phyloP scores from a whole-genome alignment of 2,329 filamentous ascomycete species.

The Akanthomyces uredinophilus region DNA sequence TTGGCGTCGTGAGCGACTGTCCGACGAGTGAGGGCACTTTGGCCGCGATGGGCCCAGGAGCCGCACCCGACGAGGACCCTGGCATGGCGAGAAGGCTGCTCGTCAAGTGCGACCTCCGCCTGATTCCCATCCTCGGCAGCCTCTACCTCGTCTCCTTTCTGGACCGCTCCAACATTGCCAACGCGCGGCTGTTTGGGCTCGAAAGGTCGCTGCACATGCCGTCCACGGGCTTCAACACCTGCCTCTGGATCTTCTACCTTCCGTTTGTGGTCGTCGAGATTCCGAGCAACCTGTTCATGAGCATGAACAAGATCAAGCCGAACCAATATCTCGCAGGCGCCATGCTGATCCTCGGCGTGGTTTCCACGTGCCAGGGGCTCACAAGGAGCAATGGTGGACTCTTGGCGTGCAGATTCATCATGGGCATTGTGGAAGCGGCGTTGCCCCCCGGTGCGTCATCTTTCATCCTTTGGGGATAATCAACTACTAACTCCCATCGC shows the following conservation, averaged over 20 bases:
- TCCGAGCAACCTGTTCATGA: constrained; percentile 43
- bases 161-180: constrained; percentile 46
- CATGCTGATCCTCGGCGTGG: constrained; percentile 16
- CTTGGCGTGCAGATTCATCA: constrained; percentile 15
- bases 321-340: constrained; percentile 15
- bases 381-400: constrained; percentile 14
- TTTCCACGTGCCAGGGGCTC: constrained; percentile 17
- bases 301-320: constrained; percentile 16
- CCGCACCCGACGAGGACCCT: no score
- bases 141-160: constrained; percentile 52
- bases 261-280: constrained; percentile 59
- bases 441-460: constrained; percentile 13
- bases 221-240: constrained; percentile 37
- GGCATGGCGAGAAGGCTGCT: constrained; percentile 8
- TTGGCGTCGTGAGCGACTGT: no score
- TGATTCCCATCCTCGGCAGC: constrained; percentile 17
- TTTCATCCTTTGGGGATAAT: background rate
- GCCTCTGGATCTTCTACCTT: constrained; percentile 57
- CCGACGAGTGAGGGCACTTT: no score
- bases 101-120: constrained; percentile 15
- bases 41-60: no score
- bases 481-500: background rate
- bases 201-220: constrained; percentile 37
- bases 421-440: constrained; percentile 16
- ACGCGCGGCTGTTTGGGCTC: constrained; percentile 41